Evolutionary conservation across 371 early-diverging fungal genomes (phyloP).

Genomic region (Parasitella parasitica): DNA sequence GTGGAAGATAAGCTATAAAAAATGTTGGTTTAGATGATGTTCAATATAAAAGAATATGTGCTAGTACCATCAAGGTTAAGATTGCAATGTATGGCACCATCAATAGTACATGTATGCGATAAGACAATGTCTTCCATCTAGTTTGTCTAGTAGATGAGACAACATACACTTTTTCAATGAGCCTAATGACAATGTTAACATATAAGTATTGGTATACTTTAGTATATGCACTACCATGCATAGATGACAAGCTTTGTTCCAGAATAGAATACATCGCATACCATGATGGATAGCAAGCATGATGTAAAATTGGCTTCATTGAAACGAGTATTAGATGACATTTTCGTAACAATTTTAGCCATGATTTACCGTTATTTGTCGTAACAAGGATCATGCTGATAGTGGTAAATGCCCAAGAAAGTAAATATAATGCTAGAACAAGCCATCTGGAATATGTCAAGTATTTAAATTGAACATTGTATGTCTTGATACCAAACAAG

Average conservation of each 20-base stretch:
- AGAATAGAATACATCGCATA: conserved; percentile 27
- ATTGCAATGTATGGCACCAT: conserved; percentile 45
- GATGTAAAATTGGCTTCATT: conserved; percentile 14
- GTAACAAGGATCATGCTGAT: conserved; percentile 15
- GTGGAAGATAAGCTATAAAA: conserved; percentile 47
- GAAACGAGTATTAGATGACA: background rate
- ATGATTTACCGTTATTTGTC: conserved; percentile 21
- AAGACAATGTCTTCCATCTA: conserved; percentile 34
- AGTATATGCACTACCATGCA: conserved; percentile 11
- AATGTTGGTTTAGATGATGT: too few species aligned
- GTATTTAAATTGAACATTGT: conserved; percentile 20
- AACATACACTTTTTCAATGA: conserved; percentile 34
- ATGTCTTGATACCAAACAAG: conserved; percentile 23
- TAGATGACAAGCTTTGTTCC: conserved; percentile 24
- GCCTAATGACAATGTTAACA: conserved; percentile 6
- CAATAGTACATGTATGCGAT: conserved; percentile 29
- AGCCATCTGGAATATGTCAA: conserved; percentile 26
- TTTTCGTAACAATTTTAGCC: background rate
- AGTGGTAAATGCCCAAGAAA: conserved; percentile 25
- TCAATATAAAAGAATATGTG: background rate
- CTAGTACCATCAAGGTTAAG: conserved; percentile 43
- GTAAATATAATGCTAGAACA: conserved; percentile 11
- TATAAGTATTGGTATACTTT: too few species aligned
- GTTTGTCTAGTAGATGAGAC: conserved; percentile 28
- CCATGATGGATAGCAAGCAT: conserved; percentile 23